These are phyloP conservation scores for Bathelium albidoporum DNA, from an alignment of 495 filamentous ascomycete species.

Conservation along the genomic window DNA sequence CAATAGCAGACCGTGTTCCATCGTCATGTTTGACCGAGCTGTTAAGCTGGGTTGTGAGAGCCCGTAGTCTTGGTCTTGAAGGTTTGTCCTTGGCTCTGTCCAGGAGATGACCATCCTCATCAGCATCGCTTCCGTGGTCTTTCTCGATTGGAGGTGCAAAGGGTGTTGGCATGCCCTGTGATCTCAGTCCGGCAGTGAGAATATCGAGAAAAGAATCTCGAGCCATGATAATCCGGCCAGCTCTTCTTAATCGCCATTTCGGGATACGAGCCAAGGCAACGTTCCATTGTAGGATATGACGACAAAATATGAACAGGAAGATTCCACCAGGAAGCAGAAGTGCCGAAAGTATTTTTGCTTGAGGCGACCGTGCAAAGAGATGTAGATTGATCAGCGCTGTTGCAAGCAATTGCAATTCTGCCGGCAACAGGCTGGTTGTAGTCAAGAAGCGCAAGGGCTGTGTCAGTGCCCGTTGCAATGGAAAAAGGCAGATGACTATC, in stretches of 20 bases:
- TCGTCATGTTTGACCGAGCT: background rate
- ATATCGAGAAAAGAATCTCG: constrained; percentile 41
- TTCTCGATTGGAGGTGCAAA: constrained; percentile 23
- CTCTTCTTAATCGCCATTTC: constrained; percentile 73
- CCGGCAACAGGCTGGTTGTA: constrained; percentile 71
- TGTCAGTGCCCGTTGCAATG: constrained; percentile 76
- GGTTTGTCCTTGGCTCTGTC: constrained; percentile 2
- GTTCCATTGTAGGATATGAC: constrained; percentile 72
- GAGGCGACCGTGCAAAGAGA: constrained; percentile 68
- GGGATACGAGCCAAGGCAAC: constrained; percentile 80
- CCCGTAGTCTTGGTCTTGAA: background rate
- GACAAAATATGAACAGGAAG: constrained; percentile 59
- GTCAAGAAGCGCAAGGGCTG: constrained; percentile 65
- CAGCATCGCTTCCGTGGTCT: constrained; percentile 39
- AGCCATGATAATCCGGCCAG: constrained; percentile 36
- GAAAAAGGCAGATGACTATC: constrained; percentile 59
- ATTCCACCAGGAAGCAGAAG: constrained; percentile 84
- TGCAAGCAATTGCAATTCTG: constrained; percentile 81
- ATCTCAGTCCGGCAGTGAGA: constrained; percentile 33
- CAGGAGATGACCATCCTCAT: constrained; percentile 26
- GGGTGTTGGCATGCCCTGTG: background rate
- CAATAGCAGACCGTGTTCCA: constrained; percentile 11
- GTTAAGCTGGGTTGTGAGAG: background rate
- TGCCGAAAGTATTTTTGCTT: constrained; percentile 69
- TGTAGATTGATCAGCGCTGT: constrained; percentile 73